Percentiles rank a stretch among this genome's conserved stretches.
phyloP scores from a whole-genome alignment of 2,329 filamentous ascomycete genomes.

The Venturiaceae sp. region DNA sequence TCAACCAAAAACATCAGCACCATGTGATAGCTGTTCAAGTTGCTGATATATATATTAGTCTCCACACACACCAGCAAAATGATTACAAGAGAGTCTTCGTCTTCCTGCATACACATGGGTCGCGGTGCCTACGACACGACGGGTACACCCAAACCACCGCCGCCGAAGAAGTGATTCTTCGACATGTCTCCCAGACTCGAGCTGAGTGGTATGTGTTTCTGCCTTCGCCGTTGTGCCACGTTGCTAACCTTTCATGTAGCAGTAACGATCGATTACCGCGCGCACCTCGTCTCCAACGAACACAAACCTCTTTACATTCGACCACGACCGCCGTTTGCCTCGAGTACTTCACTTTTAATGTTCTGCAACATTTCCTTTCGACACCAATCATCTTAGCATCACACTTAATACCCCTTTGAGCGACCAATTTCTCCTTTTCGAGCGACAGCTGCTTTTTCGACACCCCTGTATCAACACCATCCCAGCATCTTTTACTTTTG shows the following conservation, averaged over 20 bases:
- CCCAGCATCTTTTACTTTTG: conserved; percentile 2
- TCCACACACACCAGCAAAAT: conserved; percentile 18
- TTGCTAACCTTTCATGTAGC: not conserved
- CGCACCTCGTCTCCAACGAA: not conserved
- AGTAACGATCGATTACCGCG: not conserved
- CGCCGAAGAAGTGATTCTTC: conserved; percentile 22
- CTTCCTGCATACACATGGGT: conserved; percentile 34
- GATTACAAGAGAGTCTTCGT: conserved; percentile 30
- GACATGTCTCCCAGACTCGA: not conserved
- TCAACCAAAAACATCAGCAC: not conserved
- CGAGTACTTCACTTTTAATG: not conserved
- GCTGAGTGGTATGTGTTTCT: not conserved
- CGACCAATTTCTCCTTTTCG: not conserved
- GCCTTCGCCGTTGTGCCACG: not conserved
- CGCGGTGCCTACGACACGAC: conserved; percentile 40
- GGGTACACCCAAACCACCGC: conserved; percentile 35
- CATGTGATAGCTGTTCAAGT: conserved; percentile 1
- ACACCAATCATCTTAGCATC: not conserved
- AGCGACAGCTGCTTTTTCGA: not conserved
- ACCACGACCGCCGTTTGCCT: not conserved
- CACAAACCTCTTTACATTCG: not conserved
- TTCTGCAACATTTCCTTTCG: not conserved
- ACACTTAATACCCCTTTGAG: conserved; percentile 6
- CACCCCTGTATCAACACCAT: conserved; percentile 8
- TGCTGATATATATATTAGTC: conserved; percentile 5